A percentile compares a stretch with the other conserved stretches of the same genome.
These are phyloP conservation scores for Triticum urartu DNA, from an alignment of 176 grass and related monocot genomes.

Conservation along the genomic window DNA sequence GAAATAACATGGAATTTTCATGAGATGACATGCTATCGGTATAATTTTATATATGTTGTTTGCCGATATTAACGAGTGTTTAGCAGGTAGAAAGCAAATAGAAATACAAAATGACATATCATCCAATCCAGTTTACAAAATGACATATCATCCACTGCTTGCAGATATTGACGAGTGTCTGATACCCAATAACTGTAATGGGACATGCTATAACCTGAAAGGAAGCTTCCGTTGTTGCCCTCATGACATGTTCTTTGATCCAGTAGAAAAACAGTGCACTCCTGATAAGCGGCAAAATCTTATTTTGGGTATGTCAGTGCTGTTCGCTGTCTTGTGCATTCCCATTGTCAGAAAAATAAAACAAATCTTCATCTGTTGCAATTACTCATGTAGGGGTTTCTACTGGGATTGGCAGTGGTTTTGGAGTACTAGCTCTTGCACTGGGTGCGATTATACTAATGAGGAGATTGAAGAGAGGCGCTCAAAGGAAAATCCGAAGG, in stretches of 20 bases:
- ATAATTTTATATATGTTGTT: not conserved
- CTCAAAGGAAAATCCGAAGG: constrained; percentile 31
- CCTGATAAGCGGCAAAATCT: constrained; percentile 27
- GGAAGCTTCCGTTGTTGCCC: constrained; percentile 28
- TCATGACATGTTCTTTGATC: constrained; percentile 10
- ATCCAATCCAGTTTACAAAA: not conserved
- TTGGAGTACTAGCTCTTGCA: constrained; percentile 37
- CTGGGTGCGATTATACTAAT: not conserved
- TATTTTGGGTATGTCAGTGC: constrained; percentile 9
- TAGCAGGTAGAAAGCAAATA: too few relatives aligned
- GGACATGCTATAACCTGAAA: constrained; percentile 20
- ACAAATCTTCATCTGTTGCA: constrained; percentile 17
- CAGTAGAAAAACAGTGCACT: constrained; percentile 29
- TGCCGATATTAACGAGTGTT: not conserved
- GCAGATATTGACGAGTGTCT: constrained; percentile 48
- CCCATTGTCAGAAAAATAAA: not conserved
- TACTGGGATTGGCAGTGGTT: constrained; percentile 36
- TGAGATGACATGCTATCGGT: not conserved
- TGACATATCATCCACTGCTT: not conserved
- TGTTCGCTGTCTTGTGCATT: not conserved
- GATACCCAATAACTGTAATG: constrained; percentile 24
- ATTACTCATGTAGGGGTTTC: constrained; percentile 17
- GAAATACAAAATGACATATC: too few relatives aligned
- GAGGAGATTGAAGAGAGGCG: constrained; percentile 23
- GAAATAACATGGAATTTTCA: not conserved